Evolutionary conservation across 768 basidiomycete genomes (phyloP).

Genomic region (Dacryopinax primogenitus): DNA sequence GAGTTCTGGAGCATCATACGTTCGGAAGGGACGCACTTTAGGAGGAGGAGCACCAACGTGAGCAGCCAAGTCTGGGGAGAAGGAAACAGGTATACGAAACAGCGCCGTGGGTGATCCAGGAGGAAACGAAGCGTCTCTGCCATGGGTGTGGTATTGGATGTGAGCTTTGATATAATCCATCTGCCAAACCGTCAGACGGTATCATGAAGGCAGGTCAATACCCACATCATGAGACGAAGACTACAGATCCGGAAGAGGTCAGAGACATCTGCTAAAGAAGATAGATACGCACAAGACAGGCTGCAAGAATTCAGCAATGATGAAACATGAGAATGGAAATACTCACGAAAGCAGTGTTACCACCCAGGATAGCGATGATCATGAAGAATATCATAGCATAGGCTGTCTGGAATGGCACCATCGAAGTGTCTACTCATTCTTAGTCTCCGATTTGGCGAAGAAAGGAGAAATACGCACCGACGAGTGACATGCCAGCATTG

Average conservation of each 20-base stretch:
- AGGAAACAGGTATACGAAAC: conserved; percentile 82
- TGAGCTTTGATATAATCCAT: conserved; percentile 55
- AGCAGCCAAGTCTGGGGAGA: conserved; percentile 93
- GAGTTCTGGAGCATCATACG: background rate
- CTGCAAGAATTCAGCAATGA: conserved; percentile 29
- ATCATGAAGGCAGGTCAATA: conserved; percentile 2
- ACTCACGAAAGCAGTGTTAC: conserved; percentile 88
- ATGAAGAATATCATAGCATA: conserved; percentile 67
- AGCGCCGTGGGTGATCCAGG: conserved; percentile 83
- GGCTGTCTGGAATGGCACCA: conserved; percentile 82
- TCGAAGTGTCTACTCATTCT: conserved; percentile 49
- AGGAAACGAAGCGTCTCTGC: conserved; percentile 80
- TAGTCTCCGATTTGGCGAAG: background rate
- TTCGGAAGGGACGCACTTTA: conserved; percentile 47
- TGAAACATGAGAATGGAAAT: background rate
- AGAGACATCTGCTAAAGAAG: background rate
- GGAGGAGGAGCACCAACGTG: conserved; percentile 45
- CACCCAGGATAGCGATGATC: conserved; percentile 68
- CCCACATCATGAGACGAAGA: conserved; percentile 72
- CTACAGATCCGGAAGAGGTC: conserved; percentile 29
- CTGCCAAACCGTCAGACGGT: conserved; percentile 31
- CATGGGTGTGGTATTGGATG: conserved; percentile 45
- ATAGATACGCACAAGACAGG: conserved; percentile 62
- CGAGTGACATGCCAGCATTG: conserved; percentile 76
- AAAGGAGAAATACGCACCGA: conserved; percentile 20